These are phyloP conservation scores for Hypoxylon crocopeplum DNA, from an alignment of 495 filamentous ascomycete genomes.

Conservation along the genomic window DNA sequence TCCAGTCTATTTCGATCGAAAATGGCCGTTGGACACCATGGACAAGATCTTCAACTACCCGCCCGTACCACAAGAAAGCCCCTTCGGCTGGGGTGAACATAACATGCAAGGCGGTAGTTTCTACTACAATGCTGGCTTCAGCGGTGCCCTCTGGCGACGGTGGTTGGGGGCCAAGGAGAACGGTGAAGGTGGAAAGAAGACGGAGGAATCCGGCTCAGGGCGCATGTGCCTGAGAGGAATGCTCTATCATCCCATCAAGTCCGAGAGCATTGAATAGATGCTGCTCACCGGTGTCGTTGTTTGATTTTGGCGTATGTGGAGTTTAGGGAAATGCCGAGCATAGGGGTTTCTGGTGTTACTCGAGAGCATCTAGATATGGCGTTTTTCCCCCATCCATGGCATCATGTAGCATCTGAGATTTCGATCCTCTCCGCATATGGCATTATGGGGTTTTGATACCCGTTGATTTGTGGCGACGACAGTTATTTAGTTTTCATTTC, in stretches of 20 bases:
- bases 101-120: constrained; percentile 56
- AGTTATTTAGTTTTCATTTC: neutral
- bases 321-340: constrained; percentile 20
- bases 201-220: constrained; percentile 56
- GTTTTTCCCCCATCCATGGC: constrained; percentile 23
- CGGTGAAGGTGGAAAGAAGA: constrained; percentile 49
- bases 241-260: constrained; percentile 84
- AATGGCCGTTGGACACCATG: constrained; percentile 73
- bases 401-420: constrained; percentile 28
- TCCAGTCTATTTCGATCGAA: constrained; percentile 79
- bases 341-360: constrained; percentile 13
- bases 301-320: constrained; percentile 32
- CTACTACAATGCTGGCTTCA: constrained; percentile 58
- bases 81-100: constrained; percentile 59
- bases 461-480: constrained; percentile 24
- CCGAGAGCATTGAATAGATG: constrained; percentile 30
- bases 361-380: constrained; percentile 28
- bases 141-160: constrained; percentile 52
- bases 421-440: constrained; percentile 25
- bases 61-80: constrained; percentile 58
- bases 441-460: constrained; percentile 30
- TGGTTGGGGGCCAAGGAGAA: constrained; percentile 56
- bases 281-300: neutral
- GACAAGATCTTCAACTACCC: constrained; percentile 73
- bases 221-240: constrained; percentile 83